Evolutionary conservation across 2,329 filamentous ascomycete genomes (phyloP).

Genomic region (Cercospora sp.): DNA sequence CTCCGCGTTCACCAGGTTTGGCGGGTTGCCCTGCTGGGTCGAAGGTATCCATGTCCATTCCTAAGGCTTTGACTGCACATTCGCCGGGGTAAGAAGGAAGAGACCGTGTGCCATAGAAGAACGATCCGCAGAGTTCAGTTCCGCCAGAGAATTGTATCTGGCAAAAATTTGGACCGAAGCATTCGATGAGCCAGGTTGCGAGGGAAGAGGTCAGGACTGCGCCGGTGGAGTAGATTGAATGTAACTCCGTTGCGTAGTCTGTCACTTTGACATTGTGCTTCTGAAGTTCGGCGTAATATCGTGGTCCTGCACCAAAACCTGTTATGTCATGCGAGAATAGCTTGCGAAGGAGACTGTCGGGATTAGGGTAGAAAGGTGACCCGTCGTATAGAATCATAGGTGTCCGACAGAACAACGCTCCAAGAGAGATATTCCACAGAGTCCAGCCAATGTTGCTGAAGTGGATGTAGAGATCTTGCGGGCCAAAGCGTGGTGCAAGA

Average conservation of each 20-base stretch:
- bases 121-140: neutral
- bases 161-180: neutral
- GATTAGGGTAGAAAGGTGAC: neutral
- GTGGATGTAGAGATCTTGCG: constrained; percentile 51
- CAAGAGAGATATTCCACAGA: constrained; percentile 70
- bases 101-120: neutral
- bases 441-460: constrained; percentile 75
- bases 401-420: constrained; percentile 45
- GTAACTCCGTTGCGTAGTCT: constrained; percentile 9
- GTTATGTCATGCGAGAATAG: constrained; percentile 65
- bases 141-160: neutral
- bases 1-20: constrained; percentile 60
- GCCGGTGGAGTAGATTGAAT: constrained; percentile 22
- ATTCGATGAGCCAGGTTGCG: neutral
- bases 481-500: constrained; percentile 50
- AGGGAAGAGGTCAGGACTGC: constrained; percentile 37
- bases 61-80: neutral
- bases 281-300: constrained; percentile 72
- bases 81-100: neutral
- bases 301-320: constrained; percentile 70
- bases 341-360: constrained; percentile 50
- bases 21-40: neutral
- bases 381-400: neutral
- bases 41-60: neutral
- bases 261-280: constrained; percentile 45